Evolutionary conservation across 352 stramenopile genomes (phyloP), one percentile per base, ranked within the genome.

Genomic region (Globisporangium sylvaticum): DNA sequence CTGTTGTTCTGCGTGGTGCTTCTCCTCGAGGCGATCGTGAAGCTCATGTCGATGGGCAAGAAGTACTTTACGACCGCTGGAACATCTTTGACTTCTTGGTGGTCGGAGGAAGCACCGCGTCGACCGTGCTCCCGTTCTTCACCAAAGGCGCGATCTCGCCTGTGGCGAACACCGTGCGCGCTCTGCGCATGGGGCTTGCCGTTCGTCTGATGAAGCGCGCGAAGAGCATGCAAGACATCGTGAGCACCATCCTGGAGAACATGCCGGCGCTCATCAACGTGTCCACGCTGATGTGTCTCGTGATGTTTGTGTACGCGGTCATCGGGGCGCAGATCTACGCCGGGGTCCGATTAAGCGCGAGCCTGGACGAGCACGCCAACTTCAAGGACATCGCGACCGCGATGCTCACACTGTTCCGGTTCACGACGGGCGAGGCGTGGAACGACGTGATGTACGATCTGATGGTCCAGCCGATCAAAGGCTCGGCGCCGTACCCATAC

Each of bases 401-500:
- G 20, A 75, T 94, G 64, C 57, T 89, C 42, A 85, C 78, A 14
- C 71, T 94, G 22, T 91, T 95, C 58, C 75, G 84, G 4, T 83
- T 86, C 32, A 72, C 76, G 15, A 95, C 87, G 1, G 87, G 87
- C 14, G 84, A 95, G 66, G 79, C 73, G 1, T 94, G 81, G 78
- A 94, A 92, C 58, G 80, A 83, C 27, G 80, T 94, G 34, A 94
- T 94, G 86, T 83, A 94, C 73, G 81, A 93, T 60, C 57, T 83
- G 25, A 83, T 82, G 71, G 76, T 77, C 20, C n/a, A 74, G 46
- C 69, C 72, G 9, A 72, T 77, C 29, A 18, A 69, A 29, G 74
- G 62, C 4, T 64, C 27, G 12, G 6, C 32, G 18, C 56, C 53
- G 9, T 80, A 72, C 29, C 75, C 75, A 9, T 77, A 78, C 56